phyloP scores from a whole-genome alignment of 2,329 filamentous ascomycete species.

The Penicillium sp. region DNA sequence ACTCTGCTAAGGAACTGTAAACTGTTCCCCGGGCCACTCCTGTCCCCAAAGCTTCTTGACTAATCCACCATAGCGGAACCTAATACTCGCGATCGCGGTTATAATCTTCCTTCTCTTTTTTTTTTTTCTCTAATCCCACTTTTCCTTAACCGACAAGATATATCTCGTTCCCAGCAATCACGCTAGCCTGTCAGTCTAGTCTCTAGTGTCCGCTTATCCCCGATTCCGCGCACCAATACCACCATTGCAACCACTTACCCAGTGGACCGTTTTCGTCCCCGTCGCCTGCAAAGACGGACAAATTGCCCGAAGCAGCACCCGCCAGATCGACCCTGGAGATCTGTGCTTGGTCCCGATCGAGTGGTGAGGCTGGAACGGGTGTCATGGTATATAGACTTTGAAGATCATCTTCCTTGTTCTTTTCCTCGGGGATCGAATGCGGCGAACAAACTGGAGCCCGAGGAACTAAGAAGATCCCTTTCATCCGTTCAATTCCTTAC shows the following conservation, averaged over 20 bases:
- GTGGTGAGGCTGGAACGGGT: constrained; percentile 19
- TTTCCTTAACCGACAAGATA: neutral
- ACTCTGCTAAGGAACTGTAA: constrained; percentile 17
- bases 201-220: constrained; percentile 3
- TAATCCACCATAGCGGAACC: constrained; percentile 17
- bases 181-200: constrained; percentile 2
- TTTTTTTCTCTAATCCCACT: neutral
- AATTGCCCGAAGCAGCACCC: constrained; percentile 24
- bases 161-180: constrained; percentile 1
- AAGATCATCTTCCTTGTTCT: neutral
- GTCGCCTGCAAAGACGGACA: constrained; percentile 23
- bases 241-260: neutral
- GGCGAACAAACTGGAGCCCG: neutral
- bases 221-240: constrained; percentile 6
- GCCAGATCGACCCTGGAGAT: constrained; percentile 23
- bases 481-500: neutral
- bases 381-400: constrained; percentile 14
- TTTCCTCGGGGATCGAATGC: neutral
- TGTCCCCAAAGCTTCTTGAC: constrained; percentile 12
- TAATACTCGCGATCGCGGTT: constrained; percentile 9
- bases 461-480: neutral
- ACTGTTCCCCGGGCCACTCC: constrained; percentile 18
- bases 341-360: constrained; percentile 18
- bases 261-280: constrained; percentile 7
- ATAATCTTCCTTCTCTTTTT: neutral